phyloP scores from a whole-genome alignment of 305 asterid species.

The Salvia sclarea region DNA sequence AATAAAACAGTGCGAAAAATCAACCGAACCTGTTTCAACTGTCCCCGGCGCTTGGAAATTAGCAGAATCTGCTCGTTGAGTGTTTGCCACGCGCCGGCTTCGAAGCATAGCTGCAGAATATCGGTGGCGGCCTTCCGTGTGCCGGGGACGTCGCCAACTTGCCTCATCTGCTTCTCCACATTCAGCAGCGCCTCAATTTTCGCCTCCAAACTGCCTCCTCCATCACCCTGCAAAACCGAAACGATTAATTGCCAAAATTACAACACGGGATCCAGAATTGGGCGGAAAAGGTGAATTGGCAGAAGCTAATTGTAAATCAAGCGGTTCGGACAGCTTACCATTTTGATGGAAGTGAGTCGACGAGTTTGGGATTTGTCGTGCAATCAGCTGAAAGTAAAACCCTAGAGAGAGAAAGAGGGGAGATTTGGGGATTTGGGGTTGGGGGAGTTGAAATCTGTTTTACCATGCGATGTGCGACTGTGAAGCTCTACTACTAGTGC shows the following conservation, averaged over 20 bases:
- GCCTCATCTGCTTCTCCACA: conserved; percentile 96
- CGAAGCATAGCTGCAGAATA: conserved; percentile 83
- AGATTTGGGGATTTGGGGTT: conserved; percentile 16
- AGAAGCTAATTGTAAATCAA: background rate
- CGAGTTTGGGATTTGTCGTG: conserved; percentile 6
- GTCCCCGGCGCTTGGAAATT: conserved; percentile 96
- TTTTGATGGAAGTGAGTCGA: conserved; percentile 26
- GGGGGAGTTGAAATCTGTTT: conserved; percentile 32
- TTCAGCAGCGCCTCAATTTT: conserved; percentile 71
- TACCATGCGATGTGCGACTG: conserved; percentile 1
- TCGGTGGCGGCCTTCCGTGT: conserved; percentile 82
- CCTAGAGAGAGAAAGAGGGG: conserved; percentile 34
- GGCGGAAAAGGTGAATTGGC: background rate
- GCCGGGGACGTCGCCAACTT: conserved; percentile 74
- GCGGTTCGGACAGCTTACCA: conserved; percentile 32
- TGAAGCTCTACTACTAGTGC: no score
- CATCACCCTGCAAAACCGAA: conserved; percentile 57
- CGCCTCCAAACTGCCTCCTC: conserved; percentile 67
- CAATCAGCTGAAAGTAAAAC: conserved; percentile 30
- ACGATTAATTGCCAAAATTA: background rate
- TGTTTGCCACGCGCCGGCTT: conserved; percentile 84
- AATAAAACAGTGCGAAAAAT: background rate
- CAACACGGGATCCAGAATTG: conserved; percentile 32
- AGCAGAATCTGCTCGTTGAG: conserved; percentile 83
- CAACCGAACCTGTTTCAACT: conserved; percentile 71